Conservation (phyloP, 78 protist genomes). For the Guillardia theta region DNA sequence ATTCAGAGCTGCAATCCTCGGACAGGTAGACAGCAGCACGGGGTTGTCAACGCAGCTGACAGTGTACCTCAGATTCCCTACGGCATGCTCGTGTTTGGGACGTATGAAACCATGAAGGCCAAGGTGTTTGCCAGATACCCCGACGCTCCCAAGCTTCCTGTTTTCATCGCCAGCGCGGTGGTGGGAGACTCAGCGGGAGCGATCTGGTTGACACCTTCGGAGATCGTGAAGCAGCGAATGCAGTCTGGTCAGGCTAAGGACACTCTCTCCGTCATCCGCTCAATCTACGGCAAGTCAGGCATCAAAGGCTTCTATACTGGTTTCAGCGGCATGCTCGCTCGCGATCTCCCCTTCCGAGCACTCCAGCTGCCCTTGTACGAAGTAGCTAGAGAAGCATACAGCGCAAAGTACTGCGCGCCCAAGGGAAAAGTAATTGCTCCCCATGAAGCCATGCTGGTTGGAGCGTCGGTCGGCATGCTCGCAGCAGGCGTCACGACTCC, state of each 20-base stretch:
- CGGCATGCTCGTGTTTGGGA: neutral
- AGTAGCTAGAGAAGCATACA: neutral
- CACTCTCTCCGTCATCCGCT: neutral
- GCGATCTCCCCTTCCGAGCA: neutral
- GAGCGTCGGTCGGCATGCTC: neutral
- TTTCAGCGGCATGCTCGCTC: neutral
- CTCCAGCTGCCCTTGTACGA: neutral
- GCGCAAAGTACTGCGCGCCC: neutral
- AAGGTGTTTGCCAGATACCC: neutral
- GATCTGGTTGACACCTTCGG: neutral
- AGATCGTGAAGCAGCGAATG: neutral
- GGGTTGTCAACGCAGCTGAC: neutral
- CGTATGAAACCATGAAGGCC: neutral
- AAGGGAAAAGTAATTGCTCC: neutral
- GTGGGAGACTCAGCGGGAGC: neutral
- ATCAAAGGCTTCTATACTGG: neutral
- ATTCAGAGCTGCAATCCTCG: neutral
- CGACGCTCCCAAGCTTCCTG: neutral
- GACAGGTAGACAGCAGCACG: neutral
- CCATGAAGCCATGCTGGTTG: neutral
- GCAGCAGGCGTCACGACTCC: neutral
- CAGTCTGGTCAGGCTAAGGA: neutral
- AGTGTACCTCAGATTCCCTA: neutral
- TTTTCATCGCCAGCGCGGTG: neutral
- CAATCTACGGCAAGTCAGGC: neutral